Evolutionary conservation across 257 asterid species (phyloP).

Genomic region (Rehmannia glutinosa): DNA sequence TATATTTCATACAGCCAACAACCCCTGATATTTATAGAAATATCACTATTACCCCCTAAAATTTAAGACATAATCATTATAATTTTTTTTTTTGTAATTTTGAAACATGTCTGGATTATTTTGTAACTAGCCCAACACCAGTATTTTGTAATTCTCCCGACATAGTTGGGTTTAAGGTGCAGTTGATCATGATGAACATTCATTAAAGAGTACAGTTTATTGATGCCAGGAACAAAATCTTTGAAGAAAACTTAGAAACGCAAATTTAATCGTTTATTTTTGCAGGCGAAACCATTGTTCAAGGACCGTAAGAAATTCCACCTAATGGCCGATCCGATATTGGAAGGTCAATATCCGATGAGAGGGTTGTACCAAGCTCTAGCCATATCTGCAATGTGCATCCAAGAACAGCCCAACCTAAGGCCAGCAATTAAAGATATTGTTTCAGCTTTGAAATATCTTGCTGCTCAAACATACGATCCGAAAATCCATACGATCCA

Average conservation of each 20-base stretch:
- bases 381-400: slow-evolving; percentile 72
- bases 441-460: slow-evolving; percentile 53
- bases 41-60: too few species aligned
- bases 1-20: too few species aligned
- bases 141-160: too few species aligned
- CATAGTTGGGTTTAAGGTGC: too few species aligned
- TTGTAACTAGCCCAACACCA: too few species aligned
- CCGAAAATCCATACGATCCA: slow-evolving; percentile 18
- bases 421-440: slow-evolving; percentile 53
- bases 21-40: too few species aligned
- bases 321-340: slow-evolving; percentile 60
- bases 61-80: too few species aligned
- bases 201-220: neutral
- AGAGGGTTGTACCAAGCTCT: slow-evolving; percentile 64
- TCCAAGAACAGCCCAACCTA: slow-evolving; percentile 48
- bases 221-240: neutral
- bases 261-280: neutral
- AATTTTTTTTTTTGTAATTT: too few species aligned
- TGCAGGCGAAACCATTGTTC: slow-evolving; percentile 68
- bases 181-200: too few species aligned
- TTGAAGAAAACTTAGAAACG: neutral
- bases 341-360: slow-evolving; percentile 51
- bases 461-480: slow-evolving; percentile 48
- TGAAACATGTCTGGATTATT: too few species aligned
- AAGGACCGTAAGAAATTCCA: slow-evolving; percentile 55